Conservation (phyloP, 495 filamentous ascomycete genomes). For the Delitschia confertaspora region DNA sequence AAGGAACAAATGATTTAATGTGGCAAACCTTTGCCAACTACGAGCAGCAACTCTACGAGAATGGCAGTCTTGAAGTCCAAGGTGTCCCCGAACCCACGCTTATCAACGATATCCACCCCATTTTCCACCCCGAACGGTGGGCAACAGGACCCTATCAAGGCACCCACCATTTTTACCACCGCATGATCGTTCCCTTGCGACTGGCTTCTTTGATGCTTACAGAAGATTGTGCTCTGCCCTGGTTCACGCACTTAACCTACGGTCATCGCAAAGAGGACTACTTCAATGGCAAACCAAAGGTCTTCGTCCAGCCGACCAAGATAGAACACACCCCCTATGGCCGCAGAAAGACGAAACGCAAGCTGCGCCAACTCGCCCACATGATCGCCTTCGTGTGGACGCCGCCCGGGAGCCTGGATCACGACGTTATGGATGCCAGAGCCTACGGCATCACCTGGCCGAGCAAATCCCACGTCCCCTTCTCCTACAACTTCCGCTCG, state of each 20-base stretch:
- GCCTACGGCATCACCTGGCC: neutral
- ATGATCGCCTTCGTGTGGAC: slow-evolving; percentile 2
- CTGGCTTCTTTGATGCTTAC: slow-evolving; percentile 9
- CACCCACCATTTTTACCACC: slow-evolving; percentile 1
- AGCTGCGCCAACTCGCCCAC: neutral
- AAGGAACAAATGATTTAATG: no score
- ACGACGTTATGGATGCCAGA: neutral
- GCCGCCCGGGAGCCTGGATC: neutral
- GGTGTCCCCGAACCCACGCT: neutral
- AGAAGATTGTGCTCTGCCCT: slow-evolving; percentile 12
- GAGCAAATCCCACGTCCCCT: no score
- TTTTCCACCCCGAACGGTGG: slow-evolving; percentile 13
- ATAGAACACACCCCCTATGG: neutral
- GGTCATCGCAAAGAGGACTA: slow-evolving; percentile 1
- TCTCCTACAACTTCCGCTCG: neutral
- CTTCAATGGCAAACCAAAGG: neutral
- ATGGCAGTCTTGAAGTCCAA: slow-evolving; percentile 1
- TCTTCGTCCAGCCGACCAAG: neutral
- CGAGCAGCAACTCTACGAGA: neutral
- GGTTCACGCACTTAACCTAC: slow-evolving; percentile 10
- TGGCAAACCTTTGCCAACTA: no score
- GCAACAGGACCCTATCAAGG: slow-evolving; percentile 8
- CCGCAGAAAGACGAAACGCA: neutral
- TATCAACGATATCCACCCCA: slow-evolving; percentile 5
- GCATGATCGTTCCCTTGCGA: slow-evolving; percentile 4